phyloP scores from a whole-genome alignment of 1,284 basidiomycete species.

The Psilocybe mexicana region DNA sequence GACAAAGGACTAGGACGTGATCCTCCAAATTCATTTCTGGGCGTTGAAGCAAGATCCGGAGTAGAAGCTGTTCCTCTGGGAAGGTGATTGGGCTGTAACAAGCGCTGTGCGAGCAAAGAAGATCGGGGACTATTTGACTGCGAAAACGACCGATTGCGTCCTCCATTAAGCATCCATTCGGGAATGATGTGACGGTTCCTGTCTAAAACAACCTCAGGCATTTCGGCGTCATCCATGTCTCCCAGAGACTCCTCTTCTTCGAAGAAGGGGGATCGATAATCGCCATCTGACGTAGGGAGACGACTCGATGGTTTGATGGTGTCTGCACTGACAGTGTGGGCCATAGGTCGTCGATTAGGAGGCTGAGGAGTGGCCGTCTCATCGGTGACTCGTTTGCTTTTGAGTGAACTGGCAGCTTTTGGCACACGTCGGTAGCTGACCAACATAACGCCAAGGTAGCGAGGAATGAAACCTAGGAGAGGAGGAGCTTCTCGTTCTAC shows the following conservation, averaged over 20 bases:
- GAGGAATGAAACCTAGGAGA: slow-evolving; percentile 90
- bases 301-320: slow-evolving; percentile 14
- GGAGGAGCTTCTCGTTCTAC: slow-evolving; percentile 93
- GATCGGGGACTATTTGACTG: slow-evolving; percentile 41
- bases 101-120: slow-evolving; percentile 31
- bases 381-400: neutral
- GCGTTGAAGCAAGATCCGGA: slow-evolving; percentile 54
- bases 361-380: slow-evolving; percentile 5
- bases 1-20: slow-evolving; percentile 43
- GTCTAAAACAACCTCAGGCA: slow-evolving; percentile 90
- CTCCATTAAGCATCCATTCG: slow-evolving; percentile 80
- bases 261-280: slow-evolving; percentile 2
- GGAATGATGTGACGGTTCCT: slow-evolving; percentile 96
- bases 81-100: slow-evolving; percentile 41
- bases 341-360: slow-evolving; percentile 34
- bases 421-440: slow-evolving; percentile 89
- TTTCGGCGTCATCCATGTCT: slow-evolving; percentile 66
- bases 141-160: slow-evolving; percentile 53
- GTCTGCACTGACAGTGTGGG: slow-evolving; percentile 22
- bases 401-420: slow-evolving; percentile 32
- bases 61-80: slow-evolving; percentile 60
- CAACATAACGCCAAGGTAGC: slow-evolving; percentile 97
- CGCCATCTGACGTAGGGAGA: slow-evolving; percentile 1
- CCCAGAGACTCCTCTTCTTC: slow-evolving; percentile 32
- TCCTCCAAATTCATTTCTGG: slow-evolving; percentile 17